Base-by-base conservation (phyloP, 2,329 filamentous ascomycete genomes). In the Sporothrix pseudoabietina region DNA sequence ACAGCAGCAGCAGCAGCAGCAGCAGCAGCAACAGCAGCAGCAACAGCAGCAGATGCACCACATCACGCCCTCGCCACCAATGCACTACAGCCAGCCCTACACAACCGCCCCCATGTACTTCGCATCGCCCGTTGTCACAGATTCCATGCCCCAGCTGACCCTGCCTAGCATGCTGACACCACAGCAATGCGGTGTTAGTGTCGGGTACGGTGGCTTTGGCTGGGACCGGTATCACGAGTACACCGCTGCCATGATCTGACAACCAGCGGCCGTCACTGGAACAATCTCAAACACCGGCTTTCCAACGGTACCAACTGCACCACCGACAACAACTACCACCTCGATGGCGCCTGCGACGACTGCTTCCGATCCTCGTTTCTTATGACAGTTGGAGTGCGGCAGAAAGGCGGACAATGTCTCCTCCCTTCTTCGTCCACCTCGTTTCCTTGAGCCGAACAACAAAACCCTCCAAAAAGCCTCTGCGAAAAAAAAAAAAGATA, bases 221-320 rank as follows among this genome's bases (percentile, higher is more conserved):
- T 97, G 94, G 93, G 93, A 93, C 81, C 87, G 92, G 78, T 94
- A 92, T 81, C 92, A 92, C 80, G 93, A 95, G 82, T 97, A 94
- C 81, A 88, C 93, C 77, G 91, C 61, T 41, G 35, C 93, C 76
- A 94, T 91, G 77, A 97, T 97, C 86, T 98, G 92, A 92, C 86
- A 88, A 89, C 83, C 86, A 89, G 79, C 83, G 80, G 80, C 83
- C 76, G 82, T 80, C 79, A 81, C 83, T 80, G 82, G 81, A 79
- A 81, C 84, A 82, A 81, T 63, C 74, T 68, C 74, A 68, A 74
- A 72, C 79, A 69, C 66, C 63, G 68, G 71, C 32, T 84, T 83
- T 79, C 83, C 84, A 78, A 82, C 82, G 80, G 83, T 83, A 76
- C 85, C 83, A 39, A 71, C 69, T 57, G 69, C 72, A 52, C 41